Evolutionary conservation across 108 stramenopile genomes (phyloP), one percentile per base, ranked within the genome.

Genomic region (Licmophora abbreviata): DNA sequence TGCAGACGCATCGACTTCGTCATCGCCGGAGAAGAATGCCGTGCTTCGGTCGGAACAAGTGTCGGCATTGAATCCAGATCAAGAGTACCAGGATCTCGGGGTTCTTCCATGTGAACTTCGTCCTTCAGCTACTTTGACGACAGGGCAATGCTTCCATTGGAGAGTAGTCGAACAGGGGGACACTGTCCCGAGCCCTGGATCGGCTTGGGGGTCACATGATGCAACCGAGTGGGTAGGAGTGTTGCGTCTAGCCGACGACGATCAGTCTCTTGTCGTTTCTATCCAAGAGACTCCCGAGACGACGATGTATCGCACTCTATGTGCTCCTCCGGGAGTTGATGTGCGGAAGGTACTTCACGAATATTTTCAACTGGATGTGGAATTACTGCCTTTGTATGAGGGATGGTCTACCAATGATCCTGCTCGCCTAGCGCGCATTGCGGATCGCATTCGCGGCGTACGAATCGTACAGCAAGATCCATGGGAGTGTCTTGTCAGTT

Each of bases 401-500:
- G 57, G 67, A 37, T 97, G 95, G 95, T 73, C 83, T 6, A 30
- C 38, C 17, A 49, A 59, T 8, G 84, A 81, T 54, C 54, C 55
- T 15, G 15, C 26, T 1, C 73, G 90, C 6, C 48, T 94, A 6
- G 52, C 68, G 10, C 59, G 33, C 36, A 80, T 97, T 40, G 81
- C 85, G 10, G 44, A 50, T 22, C 62, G 64, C 28, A 74, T 97
- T 30, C 92, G 88, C 14, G 95, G 93, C 15, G 83, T 95, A 14
- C 74, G 95, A 0, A 74, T 96, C 5, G 29, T 93, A 25, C 61
- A 91, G 2, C 99, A 99, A 55, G 92, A 98, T 62, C 96, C 96
- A 5, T 71, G 82, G 52, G 97, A 99, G 61, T 96, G 95, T 61
- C 71, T 98, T 35, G 63, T 97, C 41, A 94, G 91, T 44, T 99